Evolutionary conservation across 345 rosid species (phyloP).

Genomic region (Brassica napus): Da-Ae NC_063436.1:11471501-11472000

Average conservation of each 20-base stretch:
- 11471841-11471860: conserved; percentile 32
- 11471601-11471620: conserved; percentile 47
- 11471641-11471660: conserved; percentile 49
- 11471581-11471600: not conserved
- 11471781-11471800: conserved; percentile 29
- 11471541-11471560: conserved; percentile 5
- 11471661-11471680: conserved; percentile 44
- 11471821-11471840: conserved; percentile 29
- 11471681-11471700: conserved; percentile 22
- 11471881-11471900: conserved; percentile 25
- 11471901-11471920: conserved; percentile 19
- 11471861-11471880: conserved; percentile 30
- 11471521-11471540: no score
- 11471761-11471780: conserved; percentile 9
- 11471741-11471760: conserved; percentile 29
- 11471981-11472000: conserved; percentile 67
- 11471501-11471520: no score
- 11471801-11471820: conserved; percentile 32
- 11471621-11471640: conserved; percentile 39
- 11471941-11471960: conserved; percentile 5
- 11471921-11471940: conserved; percentile 1
- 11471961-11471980: conserved; percentile 54
- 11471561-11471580: conserved; percentile 1
- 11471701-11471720: conserved; percentile 34
- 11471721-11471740: conserved; percentile 25